Base-by-base conservation (phyloP, 805 yeast species). In the Lipomyces spencermartinsiae region DNA sequence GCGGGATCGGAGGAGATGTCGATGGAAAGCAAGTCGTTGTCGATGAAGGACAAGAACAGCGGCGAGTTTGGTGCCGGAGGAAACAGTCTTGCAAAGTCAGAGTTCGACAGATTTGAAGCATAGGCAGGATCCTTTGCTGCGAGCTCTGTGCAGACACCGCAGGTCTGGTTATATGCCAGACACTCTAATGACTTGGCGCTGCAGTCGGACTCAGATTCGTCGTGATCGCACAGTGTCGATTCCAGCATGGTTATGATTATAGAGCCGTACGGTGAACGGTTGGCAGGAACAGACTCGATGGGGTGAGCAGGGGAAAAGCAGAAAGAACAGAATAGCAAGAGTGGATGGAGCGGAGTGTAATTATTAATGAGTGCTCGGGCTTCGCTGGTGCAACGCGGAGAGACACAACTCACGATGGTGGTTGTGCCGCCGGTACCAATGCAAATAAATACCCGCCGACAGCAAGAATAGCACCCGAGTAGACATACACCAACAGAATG, bases 11-110 rank as follows among this genome's bases (percentile, higher is more conserved):
- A 22, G 29, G 60, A 57, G 12, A 29, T 34, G 10, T 57, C 60
- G 49, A 57, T 33, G n/a, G 60, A 57, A 14, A 57, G 31, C n/a
- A 33, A 6, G 55, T 57, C 49, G 19, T 19, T 14, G n/a, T 25
- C n/a, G 29, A 57, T 10, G n/a, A 57, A 39, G 31, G 43, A 35
- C 37, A 57, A 29, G n/a, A 25, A 57, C 29, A 57, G 60, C 55
- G 60, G 60, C 25, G n/a, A n/a, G 49, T 57, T 33, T 25, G 43
- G 56, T 12, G 34, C 31, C 37, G 43, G 43, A 12, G 60, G 60
- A 57, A 57, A 57, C 35, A 57, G 49, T 25, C 49, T 25, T 19
- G 60, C 43, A 33, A 57, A 33, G 19, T 57, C 60, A 22, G 43
- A 22, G n/a, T 57, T 58, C 43, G 43, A 25, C 29, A 57, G 33